Evolutionary conservation across 148 eudicot species (phyloP).

Genomic region (Chenopodium berlandieri): DNA sequence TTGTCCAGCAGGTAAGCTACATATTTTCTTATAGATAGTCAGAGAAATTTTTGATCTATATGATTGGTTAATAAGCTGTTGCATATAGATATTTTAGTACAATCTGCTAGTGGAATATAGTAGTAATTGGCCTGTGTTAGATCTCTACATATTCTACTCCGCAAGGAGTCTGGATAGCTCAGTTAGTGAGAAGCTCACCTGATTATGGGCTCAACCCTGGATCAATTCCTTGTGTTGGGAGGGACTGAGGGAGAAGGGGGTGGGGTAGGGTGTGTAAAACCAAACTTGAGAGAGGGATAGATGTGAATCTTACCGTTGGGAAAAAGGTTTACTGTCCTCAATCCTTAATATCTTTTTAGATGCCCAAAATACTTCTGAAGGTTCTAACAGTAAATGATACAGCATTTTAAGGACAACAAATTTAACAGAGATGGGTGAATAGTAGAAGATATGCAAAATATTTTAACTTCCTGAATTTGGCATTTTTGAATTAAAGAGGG

Average conservation of each 20-base stretch:
- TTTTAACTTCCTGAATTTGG: background rate
- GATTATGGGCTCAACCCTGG: background rate
- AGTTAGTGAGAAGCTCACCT: background rate
- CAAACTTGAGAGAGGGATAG: background rate
- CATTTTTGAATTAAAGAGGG: too few relatives aligned
- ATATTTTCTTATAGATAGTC: background rate
- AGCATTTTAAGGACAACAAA: background rate
- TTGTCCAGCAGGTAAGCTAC: slow-evolving; percentile 73
- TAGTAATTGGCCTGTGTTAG: background rate
- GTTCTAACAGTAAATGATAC: background rate
- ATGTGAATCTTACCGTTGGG: background rate
- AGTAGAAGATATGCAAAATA: background rate
- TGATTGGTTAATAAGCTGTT: background rate
- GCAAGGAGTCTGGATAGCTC: background rate
- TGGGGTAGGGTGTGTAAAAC: background rate
- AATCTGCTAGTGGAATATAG: background rate
- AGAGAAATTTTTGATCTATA: background rate
- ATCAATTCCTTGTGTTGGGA: background rate
- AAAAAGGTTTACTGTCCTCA: background rate
- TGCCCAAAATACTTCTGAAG: background rate
- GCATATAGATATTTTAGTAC: background rate
- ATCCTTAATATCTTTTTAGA: background rate
- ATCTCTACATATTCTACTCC: background rate
- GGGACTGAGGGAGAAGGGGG: background rate
- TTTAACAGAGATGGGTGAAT: background rate